Evolutionary conservation across 2,329 filamentous ascomycete species (phyloP).

Genomic region (Chaetomiaceae sp.): DNA sequence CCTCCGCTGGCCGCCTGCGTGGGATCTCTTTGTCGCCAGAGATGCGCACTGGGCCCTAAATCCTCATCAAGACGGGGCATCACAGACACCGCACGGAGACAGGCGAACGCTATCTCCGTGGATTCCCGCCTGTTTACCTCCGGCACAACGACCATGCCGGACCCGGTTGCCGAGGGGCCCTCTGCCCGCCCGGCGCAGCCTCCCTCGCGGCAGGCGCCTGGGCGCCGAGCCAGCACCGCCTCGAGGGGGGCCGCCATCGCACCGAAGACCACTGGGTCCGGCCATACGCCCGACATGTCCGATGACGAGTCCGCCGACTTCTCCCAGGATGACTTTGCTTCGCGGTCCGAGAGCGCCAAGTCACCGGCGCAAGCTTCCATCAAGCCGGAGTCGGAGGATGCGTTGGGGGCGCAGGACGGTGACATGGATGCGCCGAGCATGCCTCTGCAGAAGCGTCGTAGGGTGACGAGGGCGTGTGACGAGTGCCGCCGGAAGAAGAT

Average conservation of each 20-base stretch:
- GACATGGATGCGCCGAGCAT: constrained; percentile 31
- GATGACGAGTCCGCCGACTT: constrained; percentile 36
- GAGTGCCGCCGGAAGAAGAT: constrained; percentile 82
- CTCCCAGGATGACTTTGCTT: constrained; percentile 26
- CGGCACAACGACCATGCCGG: constrained; percentile 14
- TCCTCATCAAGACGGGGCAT: constrained; percentile 2
- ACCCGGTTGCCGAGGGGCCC: constrained; percentile 7
- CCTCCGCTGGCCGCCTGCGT: constrained; percentile 1
- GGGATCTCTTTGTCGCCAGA: constrained; percentile 1
- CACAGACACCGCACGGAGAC: constrained; percentile 2
- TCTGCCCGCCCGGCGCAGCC: constrained; percentile 17
- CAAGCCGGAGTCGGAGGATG: constrained; percentile 36
- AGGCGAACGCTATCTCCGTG: not conserved
- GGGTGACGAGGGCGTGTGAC: constrained; percentile 76
- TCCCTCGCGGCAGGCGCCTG: constrained; percentile 18
- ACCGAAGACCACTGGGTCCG: constrained; percentile 17
- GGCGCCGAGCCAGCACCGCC: constrained; percentile 15
- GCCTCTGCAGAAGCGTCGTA: constrained; percentile 68
- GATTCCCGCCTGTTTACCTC: not conserved
- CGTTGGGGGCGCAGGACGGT: constrained; percentile 14
- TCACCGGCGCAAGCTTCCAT: constrained; percentile 27
- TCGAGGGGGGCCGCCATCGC: constrained; percentile 15
- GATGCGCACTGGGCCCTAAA: constrained; percentile 3
- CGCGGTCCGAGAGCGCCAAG: constrained; percentile 38
- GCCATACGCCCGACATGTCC: constrained; percentile 36